A percentile compares a stretch with the other conserved stretches of the same genome.
Evolutionary conservation across 345 rosid species (phyloP).

Genomic region (Fremontodendron californicum): DNA sequence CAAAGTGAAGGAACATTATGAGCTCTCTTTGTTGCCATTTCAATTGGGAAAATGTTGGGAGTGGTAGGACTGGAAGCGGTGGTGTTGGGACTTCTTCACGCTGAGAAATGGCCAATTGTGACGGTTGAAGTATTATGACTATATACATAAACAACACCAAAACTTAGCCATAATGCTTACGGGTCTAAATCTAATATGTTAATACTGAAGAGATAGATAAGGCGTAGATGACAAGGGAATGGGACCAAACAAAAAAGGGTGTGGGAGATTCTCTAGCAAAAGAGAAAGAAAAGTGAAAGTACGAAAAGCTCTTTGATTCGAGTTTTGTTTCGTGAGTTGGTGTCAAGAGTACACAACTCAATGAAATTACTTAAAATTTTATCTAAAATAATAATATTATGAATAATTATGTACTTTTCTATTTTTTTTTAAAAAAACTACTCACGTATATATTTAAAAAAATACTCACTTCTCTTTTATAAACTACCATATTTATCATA

Average conservation of each 20-base stretch:
- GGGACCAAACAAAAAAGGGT: not conserved
- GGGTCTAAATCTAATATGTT: not conserved
- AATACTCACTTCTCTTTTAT: too few relatives aligned
- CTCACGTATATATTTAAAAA: too few relatives aligned
- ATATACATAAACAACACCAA: not conserved
- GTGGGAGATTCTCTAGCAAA: not conserved
- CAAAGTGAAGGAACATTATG: slow-evolving; percentile 78
- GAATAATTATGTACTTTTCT: too few relatives aligned
- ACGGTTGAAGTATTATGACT: not conserved
- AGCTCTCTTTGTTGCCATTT: slow-evolving; percentile 75
- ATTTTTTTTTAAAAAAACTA: too few relatives aligned
- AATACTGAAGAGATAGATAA: not conserved
- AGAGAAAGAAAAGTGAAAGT: not conserved
- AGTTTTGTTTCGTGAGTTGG: not conserved
- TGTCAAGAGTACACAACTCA: too few relatives aligned
- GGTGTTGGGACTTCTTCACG: slow-evolving; percentile 43
- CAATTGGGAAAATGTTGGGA: slow-evolving; percentile 58
- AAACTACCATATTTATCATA: too few relatives aligned
- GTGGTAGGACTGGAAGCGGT: slow-evolving; percentile 59
- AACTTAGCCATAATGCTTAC: slow-evolving; percentile 7
- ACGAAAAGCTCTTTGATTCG: not conserved
- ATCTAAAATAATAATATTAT: too few relatives aligned
- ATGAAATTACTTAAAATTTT: too few relatives aligned
- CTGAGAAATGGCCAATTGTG: slow-evolving; percentile 3
- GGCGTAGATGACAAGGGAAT: not conserved